Evolutionary conservation across 257 asterid genomes (phyloP), one percentile per base, ranked within the genome.

Genomic region (Osmanthus fragrans): DNA sequence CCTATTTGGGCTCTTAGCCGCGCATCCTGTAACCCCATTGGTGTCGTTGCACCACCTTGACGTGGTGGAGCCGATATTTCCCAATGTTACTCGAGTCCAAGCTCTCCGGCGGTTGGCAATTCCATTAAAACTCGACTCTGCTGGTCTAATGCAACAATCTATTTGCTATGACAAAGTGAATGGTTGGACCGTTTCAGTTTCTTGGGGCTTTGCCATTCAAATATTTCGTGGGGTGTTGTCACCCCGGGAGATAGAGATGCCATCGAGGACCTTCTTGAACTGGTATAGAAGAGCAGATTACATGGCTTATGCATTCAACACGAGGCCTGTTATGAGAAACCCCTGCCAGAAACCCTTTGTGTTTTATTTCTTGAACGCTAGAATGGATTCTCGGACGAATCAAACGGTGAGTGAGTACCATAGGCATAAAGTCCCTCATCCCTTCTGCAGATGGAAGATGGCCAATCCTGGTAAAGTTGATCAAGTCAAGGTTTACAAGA

Each of bases 171-270:
- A 87, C 76, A 85, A 85, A 39, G 36, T 34, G 15, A 82, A 87
- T 3, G 69, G 70, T n/a, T 90, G 95, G 95, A 87, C 92, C 2
- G 69, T 87, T 0, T 88, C 95, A 0, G 90, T 88, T 1, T 88
- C 92, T 4, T 90, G 91, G 92, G 95, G 95, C 15, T 90, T 87
- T 75, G 91, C 88, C 0, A 72, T 90, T 73, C 95, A 90, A 71
- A 81, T 90, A 23, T 82, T 88, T 65, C 89, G 95, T 0, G 95
- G 95, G 81, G 85, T 84, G 12, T 65, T 90, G 72, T 90, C 96
- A 2, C 92, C 96, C 25, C 73, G 96, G 2, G 96, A 90, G 82
- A 81, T 90, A 0, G 96, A 90, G 84, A 90, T 90, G 92, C 96
- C 96, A 2, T 76, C 96, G 0, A 81, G 96, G 45, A 90, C 96